phyloP scores from a whole-genome alignment of 306 rosid species.

The Mimosa pudica region DNA sequence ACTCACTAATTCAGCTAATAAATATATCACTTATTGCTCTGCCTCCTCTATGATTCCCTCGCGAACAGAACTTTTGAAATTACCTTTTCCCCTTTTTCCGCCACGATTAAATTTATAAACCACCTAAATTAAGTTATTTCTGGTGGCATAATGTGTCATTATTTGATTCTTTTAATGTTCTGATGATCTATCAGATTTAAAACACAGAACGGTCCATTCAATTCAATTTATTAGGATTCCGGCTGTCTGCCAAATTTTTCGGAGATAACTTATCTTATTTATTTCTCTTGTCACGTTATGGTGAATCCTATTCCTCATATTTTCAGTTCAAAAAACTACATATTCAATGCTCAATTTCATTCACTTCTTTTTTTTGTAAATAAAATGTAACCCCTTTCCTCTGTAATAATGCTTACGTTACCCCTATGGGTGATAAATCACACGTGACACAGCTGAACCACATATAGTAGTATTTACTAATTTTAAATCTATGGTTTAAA shows the following conservation, averaged over 20 bases:
- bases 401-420: neutral
- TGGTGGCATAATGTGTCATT: neutral
- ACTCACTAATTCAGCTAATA: neutral
- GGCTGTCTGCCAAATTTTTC: conserved; percentile 41
- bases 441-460: neutral
- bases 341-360: neutral
- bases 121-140: neutral
- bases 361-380: neutral
- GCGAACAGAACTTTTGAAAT: neutral
- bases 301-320: neutral
- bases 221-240: conserved; percentile 45
- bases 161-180: neutral
- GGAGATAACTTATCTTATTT: conserved; percentile 34
- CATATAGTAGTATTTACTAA: too few species aligned
- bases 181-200: neutral
- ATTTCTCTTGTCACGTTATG: conserved; percentile 30
- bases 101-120: neutral
- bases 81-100: neutral
- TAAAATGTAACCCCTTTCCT: neutral
- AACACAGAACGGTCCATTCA: conserved; percentile 18
- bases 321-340: neutral
- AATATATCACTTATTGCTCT: neutral
- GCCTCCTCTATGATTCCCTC: neutral
- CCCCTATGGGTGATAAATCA: neutral
- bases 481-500: too few species aligned